Conservation (phyloP, 148 eudicot species). For the Drosera capensis region DNA sequence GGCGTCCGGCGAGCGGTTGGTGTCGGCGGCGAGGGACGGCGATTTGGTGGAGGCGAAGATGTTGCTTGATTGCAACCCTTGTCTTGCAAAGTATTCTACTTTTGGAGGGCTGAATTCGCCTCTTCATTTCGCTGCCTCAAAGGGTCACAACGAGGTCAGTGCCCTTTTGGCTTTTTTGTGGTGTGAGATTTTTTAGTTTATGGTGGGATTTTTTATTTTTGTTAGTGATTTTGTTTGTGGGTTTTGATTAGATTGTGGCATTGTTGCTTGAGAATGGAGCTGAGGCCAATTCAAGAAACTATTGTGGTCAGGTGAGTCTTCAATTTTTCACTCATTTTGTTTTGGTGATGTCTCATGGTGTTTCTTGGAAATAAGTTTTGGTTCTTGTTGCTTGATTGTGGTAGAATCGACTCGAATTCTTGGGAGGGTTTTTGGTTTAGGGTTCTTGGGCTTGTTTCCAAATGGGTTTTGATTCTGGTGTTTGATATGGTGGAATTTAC, state of each 20-base stretch:
- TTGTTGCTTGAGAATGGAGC: conserved; percentile 94
- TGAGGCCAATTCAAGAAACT: conserved; percentile 94
- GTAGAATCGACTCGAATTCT: no score
- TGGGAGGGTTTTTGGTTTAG: no score
- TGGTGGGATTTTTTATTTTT: conserved; percentile 5
- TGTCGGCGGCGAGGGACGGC: conserved; percentile 97
- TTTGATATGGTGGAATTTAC: no score
- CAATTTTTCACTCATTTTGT: no score
- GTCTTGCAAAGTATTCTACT: conserved; percentile 88
- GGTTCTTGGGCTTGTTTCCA: no score
- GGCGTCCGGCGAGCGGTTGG: conserved; percentile 96
- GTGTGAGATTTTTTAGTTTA: conserved; percentile 3
- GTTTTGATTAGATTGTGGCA: conserved; percentile 57
- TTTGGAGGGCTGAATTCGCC: conserved; percentile 97
- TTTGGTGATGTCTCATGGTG: no score
- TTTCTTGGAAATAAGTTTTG: no score
- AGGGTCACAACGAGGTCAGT: conserved; percentile 91
- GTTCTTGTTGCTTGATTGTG: no score
- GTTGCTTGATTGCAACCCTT: conserved; percentile 82
- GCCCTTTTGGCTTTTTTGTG: no score
- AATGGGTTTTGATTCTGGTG: no score
- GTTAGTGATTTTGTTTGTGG: neutral
- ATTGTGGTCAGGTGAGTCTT: conserved; percentile 83
- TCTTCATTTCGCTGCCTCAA: conserved; percentile 93
- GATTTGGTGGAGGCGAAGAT: conserved; percentile 87